These are phyloP conservation scores for Tetramitus jugosus DNA, from an alignment of 208 protist species.

Conservation along the genomic window DNA sequence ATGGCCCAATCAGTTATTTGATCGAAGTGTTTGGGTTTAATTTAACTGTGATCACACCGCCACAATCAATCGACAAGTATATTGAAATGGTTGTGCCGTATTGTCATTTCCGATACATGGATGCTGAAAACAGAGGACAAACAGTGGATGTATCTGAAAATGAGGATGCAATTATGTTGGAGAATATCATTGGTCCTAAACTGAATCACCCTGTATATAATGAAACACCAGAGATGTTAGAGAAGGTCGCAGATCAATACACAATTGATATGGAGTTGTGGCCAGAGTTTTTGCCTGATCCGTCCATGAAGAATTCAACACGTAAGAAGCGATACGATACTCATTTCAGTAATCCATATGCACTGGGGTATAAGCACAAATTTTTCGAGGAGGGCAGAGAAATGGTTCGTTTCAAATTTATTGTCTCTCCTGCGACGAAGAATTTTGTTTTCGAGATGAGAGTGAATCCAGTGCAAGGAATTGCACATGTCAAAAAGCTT, in stretches of 20 bases:
- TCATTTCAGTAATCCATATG: not conserved
- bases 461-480: slow-evolving; percentile 4
- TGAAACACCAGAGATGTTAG: too few relatives aligned
- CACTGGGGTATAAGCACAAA: not conserved
- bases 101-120: not conserved
- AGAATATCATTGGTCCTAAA: not conserved
- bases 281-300: slow-evolving; percentile 18
- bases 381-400: slow-evolving; percentile 15
- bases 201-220: not conserved
- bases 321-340: not conserved
- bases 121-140: too few relatives aligned
- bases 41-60: not conserved
- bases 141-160: not conserved
- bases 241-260: too few relatives aligned
- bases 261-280: not conserved
- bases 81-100: not conserved
- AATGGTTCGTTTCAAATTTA: slow-evolving; percentile 15
- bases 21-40: slow-evolving; percentile 3
- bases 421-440: not conserved
- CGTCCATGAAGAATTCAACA: too few relatives aligned
- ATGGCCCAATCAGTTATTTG: not conserved
- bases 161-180: not conserved
- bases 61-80: not conserved
- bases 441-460: not conserved
- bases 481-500: not conserved